Base-by-base conservation (phyloP, 2,329 filamentous ascomycete species). In the Fusarium sp. region DNA sequence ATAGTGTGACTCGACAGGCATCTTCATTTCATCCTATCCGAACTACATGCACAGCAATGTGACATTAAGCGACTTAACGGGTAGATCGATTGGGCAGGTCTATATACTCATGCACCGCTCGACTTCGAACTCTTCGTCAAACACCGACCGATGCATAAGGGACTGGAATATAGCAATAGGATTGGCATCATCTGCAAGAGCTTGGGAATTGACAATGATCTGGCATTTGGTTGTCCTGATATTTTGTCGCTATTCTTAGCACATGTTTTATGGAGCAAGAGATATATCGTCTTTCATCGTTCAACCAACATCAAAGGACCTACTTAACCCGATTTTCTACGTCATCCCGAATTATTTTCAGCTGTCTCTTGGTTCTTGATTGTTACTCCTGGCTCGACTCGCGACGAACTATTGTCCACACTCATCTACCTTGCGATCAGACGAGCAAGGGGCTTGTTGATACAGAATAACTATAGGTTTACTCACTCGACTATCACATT, bases 231-330 rank as follows among this genome's bases (percentile, higher is more conserved):
- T 31, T 23, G 39, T 58, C 42, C 42, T 15, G 53, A 36, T 43
- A 33, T 48, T 41, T 54, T 48, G 14, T 6, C 13, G 10, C n/a
- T 27, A 35, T 15, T 7, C 8, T 9, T 36, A 15, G 17, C 36
- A 15, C 17, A 59, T 48, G 55, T 35, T 32, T 35, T 37, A 54
- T 33, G 55, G 36, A 59, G 56, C 32, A 59, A 59, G 56, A 59
- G 55, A 54, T 48, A 52, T 44, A 38, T 33, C 15, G 4, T 19
- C 19, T 36, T 42, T 29, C 27, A 13, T 13, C 27, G 2, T 10
- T 9, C 27, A 9, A 29, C 9, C 27, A 10, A 29, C 11, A 29
- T 29, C 27, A 9, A 10, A 29, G 23, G 23, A 25, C 6, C 4
- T 25, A 25, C 6, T 8, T 25, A 25, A 31, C 9, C 13, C 29